Base-by-base conservation (phyloP, 2,329 filamentous ascomycete species). In the Pseudophaeomoniella oleicola region DNA sequence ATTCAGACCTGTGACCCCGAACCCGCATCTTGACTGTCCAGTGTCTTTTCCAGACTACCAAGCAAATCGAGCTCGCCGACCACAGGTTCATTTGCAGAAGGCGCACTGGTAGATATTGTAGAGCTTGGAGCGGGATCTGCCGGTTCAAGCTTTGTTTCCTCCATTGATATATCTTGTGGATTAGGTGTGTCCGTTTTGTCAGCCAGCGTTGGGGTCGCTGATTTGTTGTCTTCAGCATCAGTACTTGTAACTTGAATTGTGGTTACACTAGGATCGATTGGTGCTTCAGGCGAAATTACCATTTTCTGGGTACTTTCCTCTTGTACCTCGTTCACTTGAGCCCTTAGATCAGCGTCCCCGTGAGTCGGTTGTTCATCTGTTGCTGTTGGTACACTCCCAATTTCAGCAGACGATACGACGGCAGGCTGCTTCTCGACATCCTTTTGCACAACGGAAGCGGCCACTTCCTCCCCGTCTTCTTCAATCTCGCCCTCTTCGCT, bases 401-500 rank as follows among this genome's bases (percentile, higher is more conserved):
- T 17, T 34, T 34, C 32, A 48, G 16, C 10, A 19, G 10, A 12
- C 4, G 13, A 4, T 9, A n/a, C 13, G 46, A 31, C 44, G 39
- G 5, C 43, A 39, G 30, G 38, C 16, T 14, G 15, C 5, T 19
- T 14, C 18, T 36, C 32, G n/a, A 12, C 6, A 11, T 36, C 22
- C 18, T 41, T 27, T 30, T 44, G 45, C 29, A 45, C 40, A 12
- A 40, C 42, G 13, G 43, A 41, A 27, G 49, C 46, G 33, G 46
- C 34, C 30, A 41, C 44, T 63, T 63, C 59, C 29, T 60, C 51
- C 17, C 59, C 48, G 34, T 57, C 63, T 18, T 63, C 64, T 44
- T 64, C 65, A 19, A 59, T 62, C 22, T 67, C 66, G n/a, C 62
- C 67, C 32, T 69, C 68, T 17, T 66, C 65, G 3, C 59, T 62